A percentile compares a stretch with the other conserved stretches of the same genome.
Evolutionary conservation across 148 eudicot species (phyloP).

Genomic region (Amaranthus hypochondriacus): DNA sequence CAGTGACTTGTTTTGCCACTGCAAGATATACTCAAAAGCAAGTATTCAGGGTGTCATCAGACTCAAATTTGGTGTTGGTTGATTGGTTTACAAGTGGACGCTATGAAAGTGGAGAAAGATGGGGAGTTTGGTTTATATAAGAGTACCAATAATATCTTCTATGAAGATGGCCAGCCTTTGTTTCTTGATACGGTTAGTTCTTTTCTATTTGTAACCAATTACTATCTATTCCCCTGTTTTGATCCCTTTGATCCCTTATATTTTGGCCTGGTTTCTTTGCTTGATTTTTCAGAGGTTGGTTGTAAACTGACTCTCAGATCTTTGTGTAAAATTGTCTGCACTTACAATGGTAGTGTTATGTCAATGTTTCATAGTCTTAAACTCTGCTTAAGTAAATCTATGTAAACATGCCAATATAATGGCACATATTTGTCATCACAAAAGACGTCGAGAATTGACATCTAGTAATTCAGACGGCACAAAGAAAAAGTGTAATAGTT

Average conservation of each 20-base stretch:
- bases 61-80: slow-evolving; percentile 81
- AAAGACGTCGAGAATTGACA: too few relatives aligned
- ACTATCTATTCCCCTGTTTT: neutral
- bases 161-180: slow-evolving; percentile 64
- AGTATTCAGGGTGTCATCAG: slow-evolving; percentile 55
- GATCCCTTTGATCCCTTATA: neutral
- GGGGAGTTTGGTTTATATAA: slow-evolving; percentile 82
- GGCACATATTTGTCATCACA: neutral
- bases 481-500: neutral
- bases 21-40: slow-evolving; percentile 84
- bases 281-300: neutral
- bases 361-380: neutral
- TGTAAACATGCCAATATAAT: neutral
- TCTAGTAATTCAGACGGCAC: neutral
- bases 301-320: neutral
- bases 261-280: neutral
- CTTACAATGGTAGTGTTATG: neutral
- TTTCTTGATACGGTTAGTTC: slow-evolving; percentile 75
- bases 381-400: neutral
- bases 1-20: slow-evolving; percentile 88
- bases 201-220: neutral
- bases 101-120: slow-evolving; percentile 91
- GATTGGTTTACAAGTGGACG: slow-evolving; percentile 99
- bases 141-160: slow-evolving; percentile 73
- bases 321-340: neutral